Base-by-base conservation (phyloP, 2,329 filamentous ascomycete species). In the Colletotrichum eleusines region DNA sequence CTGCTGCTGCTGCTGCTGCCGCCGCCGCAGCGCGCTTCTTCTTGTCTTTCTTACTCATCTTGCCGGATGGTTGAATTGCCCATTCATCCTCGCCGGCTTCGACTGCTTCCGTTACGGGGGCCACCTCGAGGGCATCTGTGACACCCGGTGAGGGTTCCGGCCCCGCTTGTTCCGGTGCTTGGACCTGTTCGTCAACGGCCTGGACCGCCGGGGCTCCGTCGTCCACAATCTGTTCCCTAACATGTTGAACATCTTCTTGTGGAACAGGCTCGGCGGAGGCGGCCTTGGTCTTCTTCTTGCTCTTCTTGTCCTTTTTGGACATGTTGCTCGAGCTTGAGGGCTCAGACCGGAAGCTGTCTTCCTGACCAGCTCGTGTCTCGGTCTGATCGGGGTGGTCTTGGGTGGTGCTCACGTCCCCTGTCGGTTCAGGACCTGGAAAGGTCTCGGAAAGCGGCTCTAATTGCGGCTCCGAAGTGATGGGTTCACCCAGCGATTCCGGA, bases 271-370 rank as follows among this genome's bases (percentile, higher is more conserved):
- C 64, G 38, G 58, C 58, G 16, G 51, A 46, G 18, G 63, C 63
- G 44, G 63, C 51, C 67, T 70, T 70, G 42, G 57, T 66, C 68
- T 71, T 71, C 44, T 69, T 67, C 38, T 48, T 53, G 66, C 76
- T 76, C 72, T 76, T 75, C 55, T 72, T 69, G 46, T 72, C 66
- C 62, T 76, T 76, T 50, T 76, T 75, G 48, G 71, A 73, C 64
- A 75, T 74, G 31, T 76, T 76, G 66, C 12, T 72, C 63, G 69
- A 63, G 35, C 69, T 75, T 26, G 50, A 58, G 23, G 71, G 62
- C 33, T 76, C 73, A 28, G 61, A 44, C 35, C 26, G 63, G 26
- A 65, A 16, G 69, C 70, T 63, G 58, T 55, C 63, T 59, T 31
- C 64, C 33, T 48, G 51, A 23, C 35, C 57, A 26, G 53, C 38